Conservation (phyloP, 306 rosid species). For the Acacia acuminata region DNA sequence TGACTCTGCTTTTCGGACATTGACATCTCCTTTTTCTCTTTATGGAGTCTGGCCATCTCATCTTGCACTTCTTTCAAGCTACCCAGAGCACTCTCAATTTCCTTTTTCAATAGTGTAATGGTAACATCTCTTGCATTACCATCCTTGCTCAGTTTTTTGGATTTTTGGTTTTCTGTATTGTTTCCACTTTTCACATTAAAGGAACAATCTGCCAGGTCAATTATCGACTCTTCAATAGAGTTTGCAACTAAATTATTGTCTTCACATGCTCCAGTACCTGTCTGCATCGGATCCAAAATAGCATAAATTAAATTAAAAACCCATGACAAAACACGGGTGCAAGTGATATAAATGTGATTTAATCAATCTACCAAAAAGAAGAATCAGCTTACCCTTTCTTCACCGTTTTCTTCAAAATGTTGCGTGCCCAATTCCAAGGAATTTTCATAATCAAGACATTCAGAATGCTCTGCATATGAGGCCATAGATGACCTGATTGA, state of each 20-base stretch:
- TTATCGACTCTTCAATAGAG: constrained; percentile 36
- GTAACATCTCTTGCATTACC: constrained; percentile 57
- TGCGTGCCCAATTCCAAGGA: constrained; percentile 38
- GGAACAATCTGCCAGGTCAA: constrained; percentile 40
- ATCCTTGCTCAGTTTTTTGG: constrained; percentile 36
- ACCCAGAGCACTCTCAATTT: constrained; percentile 78
- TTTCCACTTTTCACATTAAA: constrained; percentile 33
- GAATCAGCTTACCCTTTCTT: constrained; percentile 62
- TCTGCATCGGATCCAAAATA: constrained; percentile 68
- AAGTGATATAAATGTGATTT: constrained; percentile 37
- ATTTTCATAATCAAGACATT: constrained; percentile 41
- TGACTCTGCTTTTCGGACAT: constrained; percentile 52
- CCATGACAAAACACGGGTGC: constrained; percentile 35
- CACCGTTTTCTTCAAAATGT: constrained; percentile 44
- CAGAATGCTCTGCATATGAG: constrained; percentile 46
- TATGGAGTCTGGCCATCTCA: constrained; percentile 74
- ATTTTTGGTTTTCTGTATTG: constrained; percentile 32
- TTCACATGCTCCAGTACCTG: constrained; percentile 41
- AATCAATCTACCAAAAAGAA: constrained; percentile 43
- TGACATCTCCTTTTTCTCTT: constrained; percentile 66
- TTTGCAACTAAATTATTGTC: constrained; percentile 28
- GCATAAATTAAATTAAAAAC: constrained; percentile 38
- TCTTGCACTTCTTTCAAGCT: constrained; percentile 77
- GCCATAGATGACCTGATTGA: constrained; percentile 74
- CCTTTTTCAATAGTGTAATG: constrained; percentile 75